These are phyloP conservation scores for Cornus controversa DNA, from an alignment of 148 eudicot genomes.

Conservation along the genomic window DNA sequence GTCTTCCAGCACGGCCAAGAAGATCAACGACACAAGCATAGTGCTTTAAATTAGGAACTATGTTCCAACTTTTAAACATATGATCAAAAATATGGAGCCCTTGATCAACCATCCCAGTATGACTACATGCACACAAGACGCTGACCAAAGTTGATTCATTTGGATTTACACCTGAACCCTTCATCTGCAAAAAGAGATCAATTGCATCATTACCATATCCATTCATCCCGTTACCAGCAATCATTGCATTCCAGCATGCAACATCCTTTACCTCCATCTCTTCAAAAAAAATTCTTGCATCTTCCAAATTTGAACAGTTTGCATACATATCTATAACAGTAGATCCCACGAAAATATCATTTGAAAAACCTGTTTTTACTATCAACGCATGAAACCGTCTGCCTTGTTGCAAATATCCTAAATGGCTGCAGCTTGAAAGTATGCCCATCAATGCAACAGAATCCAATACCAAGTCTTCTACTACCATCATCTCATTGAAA, in stretches of 20 bases:
- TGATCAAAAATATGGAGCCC: constrained; percentile 41
- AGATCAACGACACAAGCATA: constrained; percentile 58
- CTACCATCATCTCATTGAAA: constrained; percentile 33
- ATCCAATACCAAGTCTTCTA: constrained; percentile 33
- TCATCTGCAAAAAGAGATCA: constrained; percentile 38
- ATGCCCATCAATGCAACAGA: constrained; percentile 40
- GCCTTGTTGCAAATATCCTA: constrained; percentile 45
- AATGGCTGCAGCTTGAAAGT: constrained; percentile 38
- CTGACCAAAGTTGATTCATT: constrained; percentile 55
- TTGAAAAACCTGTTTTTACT: constrained; percentile 36
- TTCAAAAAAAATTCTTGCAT: constrained; percentile 35
- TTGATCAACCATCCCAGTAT: constrained; percentile 47
- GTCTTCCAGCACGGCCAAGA: constrained; percentile 52
- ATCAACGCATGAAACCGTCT: constrained; percentile 36
- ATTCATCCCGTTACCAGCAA: constrained; percentile 46
- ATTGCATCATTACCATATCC: constrained; percentile 45
- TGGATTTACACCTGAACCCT: constrained; percentile 31
- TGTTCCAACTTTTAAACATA: constrained; percentile 34
- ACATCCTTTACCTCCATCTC: constrained; percentile 45
- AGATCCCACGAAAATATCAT: constrained; percentile 44
- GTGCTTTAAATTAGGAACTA: constrained; percentile 44
- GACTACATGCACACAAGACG: constrained; percentile 54
- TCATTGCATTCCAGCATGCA: constrained; percentile 57
- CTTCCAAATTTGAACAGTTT: constrained; percentile 33
- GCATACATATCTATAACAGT: constrained; percentile 53